Conservation (phyloP, 805 yeast species). For the Candida insectorum region DNA sequence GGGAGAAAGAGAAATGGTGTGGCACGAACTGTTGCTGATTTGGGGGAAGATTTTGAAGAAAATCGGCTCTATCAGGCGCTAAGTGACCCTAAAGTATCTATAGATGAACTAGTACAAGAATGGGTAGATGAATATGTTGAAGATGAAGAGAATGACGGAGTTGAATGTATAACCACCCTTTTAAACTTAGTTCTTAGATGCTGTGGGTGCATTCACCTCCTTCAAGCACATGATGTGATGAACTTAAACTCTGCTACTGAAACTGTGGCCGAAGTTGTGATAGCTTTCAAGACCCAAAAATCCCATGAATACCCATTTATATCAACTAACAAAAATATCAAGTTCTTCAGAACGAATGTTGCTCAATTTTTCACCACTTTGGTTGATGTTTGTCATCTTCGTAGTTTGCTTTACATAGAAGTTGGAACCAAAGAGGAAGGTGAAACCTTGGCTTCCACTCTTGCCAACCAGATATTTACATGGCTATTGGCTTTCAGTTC, state of each 20-base stretch:
- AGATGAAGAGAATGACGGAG: conserved; percentile 29
- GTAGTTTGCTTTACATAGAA: conserved; percentile 51
- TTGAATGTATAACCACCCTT: conserved; percentile 53
- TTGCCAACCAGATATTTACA: conserved; percentile 56
- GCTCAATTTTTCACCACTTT: conserved; percentile 53
- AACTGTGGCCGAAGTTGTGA: conserved; percentile 70
- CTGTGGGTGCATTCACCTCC: conserved; percentile 66
- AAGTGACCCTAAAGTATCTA: conserved; percentile 26
- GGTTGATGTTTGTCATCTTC: conserved; percentile 53
- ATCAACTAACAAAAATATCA: conserved; percentile 46
- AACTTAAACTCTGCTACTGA: conserved; percentile 68
- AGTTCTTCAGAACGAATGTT: conserved; percentile 52
- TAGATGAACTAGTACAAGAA: conserved; percentile 34
- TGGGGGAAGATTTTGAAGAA: conserved; percentile 23
- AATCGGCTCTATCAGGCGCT: conserved; percentile 28
- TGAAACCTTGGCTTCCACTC: conserved; percentile 29
- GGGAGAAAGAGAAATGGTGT: neutral
- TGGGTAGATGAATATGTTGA: conserved; percentile 33
- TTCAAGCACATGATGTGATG: conserved; percentile 72
- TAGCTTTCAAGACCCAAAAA: conserved; percentile 56
- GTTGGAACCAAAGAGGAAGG: conserved; percentile 11
- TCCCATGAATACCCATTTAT: conserved; percentile 68
- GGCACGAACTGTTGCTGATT: neutral
- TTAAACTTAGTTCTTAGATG: conserved; percentile 67
- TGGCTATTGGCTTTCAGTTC: conserved; percentile 79